These are phyloP conservation scores for Coemansia sp. DNA, from an alignment of 192 early-diverging fungal genomes.

Conservation along the genomic window DNA sequence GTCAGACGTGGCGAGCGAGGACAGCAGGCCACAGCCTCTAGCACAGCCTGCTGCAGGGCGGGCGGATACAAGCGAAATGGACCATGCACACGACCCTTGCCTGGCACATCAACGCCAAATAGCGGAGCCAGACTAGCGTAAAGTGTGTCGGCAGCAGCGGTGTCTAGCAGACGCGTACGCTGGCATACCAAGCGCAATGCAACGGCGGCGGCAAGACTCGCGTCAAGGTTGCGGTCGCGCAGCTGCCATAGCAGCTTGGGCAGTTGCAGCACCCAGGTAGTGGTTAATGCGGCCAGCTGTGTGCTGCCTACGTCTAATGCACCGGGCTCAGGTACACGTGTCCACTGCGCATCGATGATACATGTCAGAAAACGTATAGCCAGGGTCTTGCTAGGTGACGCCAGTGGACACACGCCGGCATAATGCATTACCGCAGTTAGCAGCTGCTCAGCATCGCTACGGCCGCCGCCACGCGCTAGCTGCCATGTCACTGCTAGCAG, in stretches of 20 bases:
- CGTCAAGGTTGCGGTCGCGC: slow-evolving; percentile 40
- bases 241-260: slow-evolving; percentile 55
- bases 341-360: slow-evolving; percentile 36
- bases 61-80: slow-evolving; percentile 44
- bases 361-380: slow-evolving; percentile 32
- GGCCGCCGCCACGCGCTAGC: slow-evolving; percentile 20
- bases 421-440: slow-evolving; percentile 34
- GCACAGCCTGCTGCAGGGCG: slow-evolving; percentile 31
- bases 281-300: slow-evolving; percentile 12
- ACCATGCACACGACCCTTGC: slow-evolving; percentile 43
- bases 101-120: slow-evolving; percentile 48
- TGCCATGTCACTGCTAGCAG: slow-evolving; percentile 41
- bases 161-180: slow-evolving; percentile 43
- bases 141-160: slow-evolving; percentile 13
- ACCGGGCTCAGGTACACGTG: slow-evolving; percentile 8
- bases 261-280: slow-evolving; percentile 38
- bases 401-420: slow-evolving; percentile 17
- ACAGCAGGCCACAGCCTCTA: slow-evolving; percentile 36
- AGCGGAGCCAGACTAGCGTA: slow-evolving; percentile 44
- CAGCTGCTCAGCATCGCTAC: slow-evolving; percentile 27
- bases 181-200: slow-evolving; percentile 40
- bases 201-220: slow-evolving; percentile 28
- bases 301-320: slow-evolving; percentile 14
- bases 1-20: slow-evolving; percentile 21
- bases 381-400: slow-evolving; percentile 41